phyloP scores from a whole-genome alignment of 306 rosid genomes.

The Acacia melanoxylon region DNA sequence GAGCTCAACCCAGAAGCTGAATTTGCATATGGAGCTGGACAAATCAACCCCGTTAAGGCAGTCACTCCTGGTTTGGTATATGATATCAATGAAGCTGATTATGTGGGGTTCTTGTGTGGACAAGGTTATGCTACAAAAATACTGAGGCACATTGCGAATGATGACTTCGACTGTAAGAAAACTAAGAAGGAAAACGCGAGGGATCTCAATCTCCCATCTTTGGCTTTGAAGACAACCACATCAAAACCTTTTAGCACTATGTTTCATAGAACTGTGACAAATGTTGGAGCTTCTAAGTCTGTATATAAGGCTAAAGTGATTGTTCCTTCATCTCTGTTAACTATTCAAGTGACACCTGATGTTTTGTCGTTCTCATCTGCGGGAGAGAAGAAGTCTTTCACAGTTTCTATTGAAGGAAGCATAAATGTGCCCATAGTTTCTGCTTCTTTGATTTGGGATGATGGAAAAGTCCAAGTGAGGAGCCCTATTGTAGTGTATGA shows the following conservation, averaged over 20 bases:
- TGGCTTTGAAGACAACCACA: background rate
- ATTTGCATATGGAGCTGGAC: too few relatives aligned
- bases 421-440: background rate
- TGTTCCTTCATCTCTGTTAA: background rate
- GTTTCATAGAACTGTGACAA: background rate
- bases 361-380: background rate
- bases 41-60: too few relatives aligned
- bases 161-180: too few relatives aligned
- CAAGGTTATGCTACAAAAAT: too few relatives aligned
- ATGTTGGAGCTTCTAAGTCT: background rate
- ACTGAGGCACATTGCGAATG: too few relatives aligned
- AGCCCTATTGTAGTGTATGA: conserved; percentile 9
- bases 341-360: conserved; percentile 9
- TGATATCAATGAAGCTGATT: too few relatives aligned
- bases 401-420: background rate
- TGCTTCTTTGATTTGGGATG: conserved; percentile 23
- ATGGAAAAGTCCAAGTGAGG: conserved; percentile 14
- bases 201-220: conserved; percentile 47
- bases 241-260: background rate
- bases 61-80: too few relatives aligned
- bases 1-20: too few relatives aligned
- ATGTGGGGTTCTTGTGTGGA: too few relatives aligned
- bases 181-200: background rate
- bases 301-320: background rate
- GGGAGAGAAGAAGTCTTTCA: background rate